These are phyloP conservation scores for Stemphylium lycopersici DNA, from an alignment of 2,329 filamentous ascomycete genomes.

Conservation along the genomic window DNA sequence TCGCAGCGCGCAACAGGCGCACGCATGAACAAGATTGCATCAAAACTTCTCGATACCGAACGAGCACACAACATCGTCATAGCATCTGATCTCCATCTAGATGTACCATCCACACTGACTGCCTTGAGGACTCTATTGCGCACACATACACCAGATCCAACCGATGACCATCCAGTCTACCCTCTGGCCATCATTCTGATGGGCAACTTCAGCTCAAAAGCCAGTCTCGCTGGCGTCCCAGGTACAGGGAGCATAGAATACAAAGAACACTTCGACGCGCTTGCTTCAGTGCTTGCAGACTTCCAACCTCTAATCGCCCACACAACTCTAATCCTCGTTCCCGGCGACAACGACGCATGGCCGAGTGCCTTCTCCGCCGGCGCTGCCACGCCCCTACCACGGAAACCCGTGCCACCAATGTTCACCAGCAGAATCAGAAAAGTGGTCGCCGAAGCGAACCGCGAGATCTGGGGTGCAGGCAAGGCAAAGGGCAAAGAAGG, in stretches of 20 bases:
- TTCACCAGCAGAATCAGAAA: slow-evolving; percentile 88
- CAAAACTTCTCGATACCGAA: slow-evolving; percentile 62
- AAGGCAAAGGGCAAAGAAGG: slow-evolving; percentile 61
- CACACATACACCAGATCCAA: slow-evolving; percentile 65
- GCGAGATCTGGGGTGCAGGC: slow-evolving; percentile 62
- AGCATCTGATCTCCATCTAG: slow-evolving; percentile 84
- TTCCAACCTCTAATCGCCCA: slow-evolving; percentile 79
- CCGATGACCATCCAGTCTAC: slow-evolving; percentile 63
- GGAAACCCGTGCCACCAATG: slow-evolving; percentile 77
- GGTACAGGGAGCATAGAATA: slow-evolving; percentile 89
- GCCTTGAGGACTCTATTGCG: slow-evolving; percentile 80
- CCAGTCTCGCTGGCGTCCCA: slow-evolving; percentile 66
- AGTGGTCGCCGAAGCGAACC: slow-evolving; percentile 78
- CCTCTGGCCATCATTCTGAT: slow-evolving; percentile 83
- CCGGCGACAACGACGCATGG: slow-evolving; percentile 98
- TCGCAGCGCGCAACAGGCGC: slow-evolving; percentile 83
- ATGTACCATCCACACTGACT: slow-evolving; percentile 79
- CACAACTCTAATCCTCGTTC: slow-evolving; percentile 89
- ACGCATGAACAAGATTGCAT: slow-evolving; percentile 82
- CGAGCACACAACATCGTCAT: slow-evolving; percentile 68
- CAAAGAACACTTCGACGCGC: slow-evolving; percentile 91
- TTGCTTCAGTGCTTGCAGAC: slow-evolving; percentile 82
- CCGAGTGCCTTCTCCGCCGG: slow-evolving; percentile 81
- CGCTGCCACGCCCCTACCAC: slow-evolving; percentile 71
- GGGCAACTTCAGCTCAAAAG: slow-evolving; percentile 76